Evolutionary conservation across 2,329 filamentous ascomycete genomes (phyloP).

Genomic region (Fusarium redolens): DNA sequence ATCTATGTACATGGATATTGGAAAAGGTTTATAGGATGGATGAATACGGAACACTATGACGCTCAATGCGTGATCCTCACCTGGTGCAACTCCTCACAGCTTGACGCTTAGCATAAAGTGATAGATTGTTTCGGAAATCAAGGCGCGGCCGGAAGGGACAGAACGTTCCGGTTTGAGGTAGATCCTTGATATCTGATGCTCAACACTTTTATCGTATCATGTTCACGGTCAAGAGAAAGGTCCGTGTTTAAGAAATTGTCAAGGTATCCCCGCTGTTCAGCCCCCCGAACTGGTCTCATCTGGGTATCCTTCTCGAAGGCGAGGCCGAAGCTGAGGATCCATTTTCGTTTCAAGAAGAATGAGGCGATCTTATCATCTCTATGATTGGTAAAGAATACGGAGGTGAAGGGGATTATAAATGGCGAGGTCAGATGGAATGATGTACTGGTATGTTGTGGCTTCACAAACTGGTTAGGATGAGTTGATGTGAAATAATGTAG

Average conservation of each 20-base stretch:
- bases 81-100: neutral
- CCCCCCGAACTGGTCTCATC: neutral
- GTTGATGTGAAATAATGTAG: neutral
- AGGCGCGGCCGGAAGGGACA: neutral
- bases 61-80: neutral
- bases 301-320: conserved; percentile 21
- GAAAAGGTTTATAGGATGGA: conserved; percentile 9
- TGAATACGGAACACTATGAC: neutral
- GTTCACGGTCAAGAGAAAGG: conserved; percentile 9
- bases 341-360: neutral
- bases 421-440: no score
- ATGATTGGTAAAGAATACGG: neutral
- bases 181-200: neutral
- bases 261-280: conserved; percentile 16
- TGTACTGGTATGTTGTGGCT: neutral
- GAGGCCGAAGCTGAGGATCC: conserved; percentile 1
- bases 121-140: conserved; percentile 18
- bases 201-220: conserved; percentile 8
- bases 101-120: neutral
- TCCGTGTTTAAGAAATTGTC: conserved; percentile 21
- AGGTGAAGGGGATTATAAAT: conserved; percentile 5
- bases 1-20: conserved; percentile 24
- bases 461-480: neutral
- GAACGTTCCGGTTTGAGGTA: conserved; percentile 9
- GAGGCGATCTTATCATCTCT: conserved; percentile 7